phyloP scores from a whole-genome alignment of 768 basidiomycete genomes.

The Phylloporus rhodoxanthus region DNA sequence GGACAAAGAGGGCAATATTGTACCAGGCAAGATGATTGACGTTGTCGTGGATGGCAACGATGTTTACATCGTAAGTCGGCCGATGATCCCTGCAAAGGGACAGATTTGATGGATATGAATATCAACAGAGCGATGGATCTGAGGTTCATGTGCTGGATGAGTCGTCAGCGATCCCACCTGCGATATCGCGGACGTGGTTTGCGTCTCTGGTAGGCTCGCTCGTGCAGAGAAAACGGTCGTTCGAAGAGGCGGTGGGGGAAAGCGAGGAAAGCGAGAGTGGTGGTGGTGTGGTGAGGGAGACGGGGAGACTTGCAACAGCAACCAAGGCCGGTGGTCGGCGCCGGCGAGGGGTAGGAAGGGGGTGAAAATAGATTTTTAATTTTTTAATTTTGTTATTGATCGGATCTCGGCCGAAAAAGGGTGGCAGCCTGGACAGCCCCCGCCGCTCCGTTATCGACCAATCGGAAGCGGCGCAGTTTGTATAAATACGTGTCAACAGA shows the following conservation, averaged over 20 bases:
- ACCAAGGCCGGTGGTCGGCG: constrained; percentile 59
- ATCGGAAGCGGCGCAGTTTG: constrained; percentile 10
- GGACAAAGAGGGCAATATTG: constrained; percentile 52
- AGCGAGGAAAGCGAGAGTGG: constrained; percentile 43
- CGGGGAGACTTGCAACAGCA: constrained; percentile 31
- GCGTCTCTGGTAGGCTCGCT: constrained; percentile 36
- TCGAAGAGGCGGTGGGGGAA: constrained; percentile 26
- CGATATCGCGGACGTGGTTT: constrained; percentile 66
- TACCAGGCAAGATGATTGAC: constrained; percentile 55
- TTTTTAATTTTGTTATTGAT: neutral
- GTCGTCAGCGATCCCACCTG: constrained; percentile 52
- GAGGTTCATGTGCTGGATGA: constrained; percentile 56
- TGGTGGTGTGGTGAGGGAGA: constrained; percentile 27
- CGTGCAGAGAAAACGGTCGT: constrained; percentile 14
- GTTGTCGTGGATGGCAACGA: constrained; percentile 74
- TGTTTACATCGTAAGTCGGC: constrained; percentile 65
- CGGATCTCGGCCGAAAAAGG: constrained; percentile 8
- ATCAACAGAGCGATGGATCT: constrained; percentile 51
- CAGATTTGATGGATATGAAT: constrained; percentile 6
- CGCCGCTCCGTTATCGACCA: constrained; percentile 28
- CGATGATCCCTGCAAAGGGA: constrained; percentile 7
- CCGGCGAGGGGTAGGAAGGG: constrained; percentile 41
- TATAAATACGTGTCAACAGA: constrained; percentile 26
- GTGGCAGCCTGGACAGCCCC: too few relatives aligned
- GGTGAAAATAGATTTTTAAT: constrained; percentile 13